phyloP scores from a whole-genome alignment of 2,329 filamentous ascomycete species.

The Septoria petroselini region DNA sequence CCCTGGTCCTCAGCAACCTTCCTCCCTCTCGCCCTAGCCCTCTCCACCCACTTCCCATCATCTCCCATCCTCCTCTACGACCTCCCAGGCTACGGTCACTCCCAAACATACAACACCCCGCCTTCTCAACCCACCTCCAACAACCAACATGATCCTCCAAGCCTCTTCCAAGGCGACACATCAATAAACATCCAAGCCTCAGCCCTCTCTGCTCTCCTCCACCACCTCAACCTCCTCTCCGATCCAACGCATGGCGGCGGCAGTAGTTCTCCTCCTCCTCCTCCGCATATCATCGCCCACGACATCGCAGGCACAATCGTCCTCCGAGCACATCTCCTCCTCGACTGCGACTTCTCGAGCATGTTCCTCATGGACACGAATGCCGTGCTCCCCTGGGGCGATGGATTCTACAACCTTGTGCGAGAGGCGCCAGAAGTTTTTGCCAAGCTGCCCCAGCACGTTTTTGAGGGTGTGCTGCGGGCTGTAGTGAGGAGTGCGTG shows the following conservation, averaged over 20 bases:
- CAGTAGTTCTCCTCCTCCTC: too few species aligned
- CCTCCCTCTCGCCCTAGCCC: slow-evolving; percentile 37
- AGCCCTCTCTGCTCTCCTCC: slow-evolving; percentile 42
- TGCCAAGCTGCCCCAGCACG: slow-evolving; percentile 34
- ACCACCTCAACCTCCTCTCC: slow-evolving; percentile 34
- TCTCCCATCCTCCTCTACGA: slow-evolving; percentile 48
- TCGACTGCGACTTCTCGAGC: slow-evolving; percentile 40
- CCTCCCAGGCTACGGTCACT: slow-evolving; percentile 46
- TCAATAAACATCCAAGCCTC: slow-evolving; percentile 42
- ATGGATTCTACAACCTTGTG: slow-evolving; percentile 46
- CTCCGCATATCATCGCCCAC: slow-evolving; percentile 46
- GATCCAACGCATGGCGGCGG: too few species aligned
- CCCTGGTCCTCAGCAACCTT: slow-evolving; percentile 49
- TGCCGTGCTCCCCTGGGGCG: slow-evolving; percentile 44
- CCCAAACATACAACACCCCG: slow-evolving; percentile 31
- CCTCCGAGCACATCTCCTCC: slow-evolving; percentile 41
- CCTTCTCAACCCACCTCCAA: slow-evolving; percentile 25
- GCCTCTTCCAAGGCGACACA: slow-evolving; percentile 33
- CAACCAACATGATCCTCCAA: slow-evolving; percentile 14
- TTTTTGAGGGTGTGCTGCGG: slow-evolving; percentile 42
- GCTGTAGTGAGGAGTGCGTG: slow-evolving; percentile 44
- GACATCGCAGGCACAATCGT: slow-evolving; percentile 47
- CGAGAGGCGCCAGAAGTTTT: slow-evolving; percentile 29
- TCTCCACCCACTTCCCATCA: slow-evolving; percentile 32
- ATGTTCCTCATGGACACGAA: slow-evolving; percentile 48